Percentiles rank a stretch among this genome's conserved stretches.
Conservation (phyloP, 352 stramenopile species). For the Globisporangium abappressorium region DNA sequence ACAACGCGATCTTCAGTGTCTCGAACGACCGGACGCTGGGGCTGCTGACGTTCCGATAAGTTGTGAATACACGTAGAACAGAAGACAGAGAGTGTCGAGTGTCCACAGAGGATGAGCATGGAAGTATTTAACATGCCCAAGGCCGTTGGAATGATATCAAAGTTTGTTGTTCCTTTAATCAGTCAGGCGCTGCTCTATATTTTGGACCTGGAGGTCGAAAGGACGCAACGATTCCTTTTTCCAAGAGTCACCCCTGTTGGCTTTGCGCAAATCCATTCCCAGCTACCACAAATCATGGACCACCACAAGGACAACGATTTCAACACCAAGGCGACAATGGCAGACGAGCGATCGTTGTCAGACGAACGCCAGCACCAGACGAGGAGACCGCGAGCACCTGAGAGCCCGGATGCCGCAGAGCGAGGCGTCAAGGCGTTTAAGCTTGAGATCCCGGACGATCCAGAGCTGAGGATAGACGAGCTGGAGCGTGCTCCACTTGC, state of each 20-base stretch:
- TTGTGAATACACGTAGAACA: not conserved
- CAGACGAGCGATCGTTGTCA: not conserved
- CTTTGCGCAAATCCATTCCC: not conserved
- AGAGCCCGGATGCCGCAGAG: not conserved
- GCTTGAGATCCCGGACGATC: constrained; percentile 3
- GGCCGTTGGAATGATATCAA: not conserved
- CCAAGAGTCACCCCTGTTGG: not conserved
- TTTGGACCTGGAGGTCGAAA: not conserved
- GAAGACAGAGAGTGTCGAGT: not conserved
- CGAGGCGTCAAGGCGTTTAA: not conserved
- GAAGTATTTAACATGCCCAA: not conserved
- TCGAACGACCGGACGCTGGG: constrained; percentile 79
- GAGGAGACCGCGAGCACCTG: not conserved
- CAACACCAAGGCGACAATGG: not conserved
- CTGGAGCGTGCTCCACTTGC: too few relatives aligned
- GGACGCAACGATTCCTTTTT: not conserved
- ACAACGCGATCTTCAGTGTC: constrained; percentile 86
- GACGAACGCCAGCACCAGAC: not conserved
- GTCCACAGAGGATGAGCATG: constrained; percentile 1
- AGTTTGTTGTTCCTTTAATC: not conserved
- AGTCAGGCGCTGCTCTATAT: not conserved
- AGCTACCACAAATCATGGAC: not conserved
- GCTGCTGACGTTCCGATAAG: constrained; percentile 71
- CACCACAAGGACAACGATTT: not conserved
- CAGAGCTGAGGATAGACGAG: not conserved